Base-by-base conservation (phyloP, 108 stramenopile genomes). In the Cyclotella cryptica region DNA sequence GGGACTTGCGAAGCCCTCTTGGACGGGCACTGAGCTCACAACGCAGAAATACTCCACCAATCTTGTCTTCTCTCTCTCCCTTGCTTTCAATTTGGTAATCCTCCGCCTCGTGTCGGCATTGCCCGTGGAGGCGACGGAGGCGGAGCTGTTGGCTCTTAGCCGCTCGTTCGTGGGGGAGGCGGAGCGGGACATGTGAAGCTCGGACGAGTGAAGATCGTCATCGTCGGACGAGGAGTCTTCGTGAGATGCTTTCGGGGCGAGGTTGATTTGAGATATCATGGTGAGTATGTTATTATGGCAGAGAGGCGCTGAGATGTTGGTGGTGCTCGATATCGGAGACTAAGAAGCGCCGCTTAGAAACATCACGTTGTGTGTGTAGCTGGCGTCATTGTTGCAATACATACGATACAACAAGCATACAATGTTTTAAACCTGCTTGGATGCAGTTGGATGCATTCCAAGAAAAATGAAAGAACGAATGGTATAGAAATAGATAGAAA, bases 21-120 rank as follows among this genome's bases (percentile, higher is more conserved):
- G 30, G 26, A 28, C 22, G n/a, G 74, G 55, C 7, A 52, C 52
- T 18, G 69, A 66, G 24, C 86, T 87, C 9, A 93, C 88, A 15
- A 96, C 89, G 45, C 91, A 88, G 69, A 96, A 89, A 63, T 96
- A 96, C 63, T 96, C 95, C 66, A 93, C 92, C 52, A 93, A 69
- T 42, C 92, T 84, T 10, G 79, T 54, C 30, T 72, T 79, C 46
- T 79, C 68, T 13, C 68, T 39, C 30, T 74, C 69, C 7, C 69
- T 35, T n/a, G 70, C 78, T 55, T 71, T 70, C 42, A 79, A 19
- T 43, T 66, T 71, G 10, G 53, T 79, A 29, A 79, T 79, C 21
- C 70, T 43, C 10, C 78, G 52, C 14, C 78, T 63, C 3, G 78
- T 79, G 69, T 19, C 41, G 46, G 73, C 73, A 35, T 21, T 65